Conservation (phyloP, 495 filamentous ascomycete genomes). For the Annulohypoxylon bovei region DNA sequence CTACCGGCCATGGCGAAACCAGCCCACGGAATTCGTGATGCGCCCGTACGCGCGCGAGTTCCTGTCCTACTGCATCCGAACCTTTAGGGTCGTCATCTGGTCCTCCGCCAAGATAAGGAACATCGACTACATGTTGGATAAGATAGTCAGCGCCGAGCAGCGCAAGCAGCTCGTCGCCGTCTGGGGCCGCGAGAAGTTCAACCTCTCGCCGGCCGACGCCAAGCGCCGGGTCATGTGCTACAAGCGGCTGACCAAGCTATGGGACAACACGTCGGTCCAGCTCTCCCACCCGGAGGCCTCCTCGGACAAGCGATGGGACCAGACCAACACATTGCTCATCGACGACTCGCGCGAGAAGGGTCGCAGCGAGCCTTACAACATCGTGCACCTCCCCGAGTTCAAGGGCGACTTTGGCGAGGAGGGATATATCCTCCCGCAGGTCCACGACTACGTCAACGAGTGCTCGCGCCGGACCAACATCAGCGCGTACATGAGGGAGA, state of each 20-base stretch:
- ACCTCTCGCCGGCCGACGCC: conserved; percentile 71
- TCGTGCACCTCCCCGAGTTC: conserved; percentile 83
- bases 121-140: conserved; percentile 67
- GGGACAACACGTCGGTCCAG: conserved; percentile 67
- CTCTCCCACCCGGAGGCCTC: conserved; percentile 56
- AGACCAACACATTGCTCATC: conserved; percentile 88
- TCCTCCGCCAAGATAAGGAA: conserved; percentile 81
- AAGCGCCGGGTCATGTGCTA: conserved; percentile 81
- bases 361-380: conserved; percentile 81
- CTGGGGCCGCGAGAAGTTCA: conserved; percentile 86
- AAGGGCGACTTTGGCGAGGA: conserved; percentile 52
- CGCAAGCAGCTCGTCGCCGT: conserved; percentile 66
- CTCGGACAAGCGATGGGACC: conserved; percentile 67
- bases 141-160: conserved; percentile 58
- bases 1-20: conserved; percentile 64
- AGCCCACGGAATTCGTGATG: conserved; percentile 62
- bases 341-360: conserved; percentile 87
- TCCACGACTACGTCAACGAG: conserved; percentile 60
- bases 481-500: conserved; percentile 54
- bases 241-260: conserved; percentile 80
- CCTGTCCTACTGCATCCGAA: conserved; percentile 69
- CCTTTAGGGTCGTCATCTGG: conserved; percentile 88
- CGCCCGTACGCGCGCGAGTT: conserved; percentile 74
- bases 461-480: conserved; percentile 55
- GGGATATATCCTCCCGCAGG: conserved; percentile 53